Conservation (phyloP, 352 stramenopile genomes). For the Phytophthora ramorum region DNA sequence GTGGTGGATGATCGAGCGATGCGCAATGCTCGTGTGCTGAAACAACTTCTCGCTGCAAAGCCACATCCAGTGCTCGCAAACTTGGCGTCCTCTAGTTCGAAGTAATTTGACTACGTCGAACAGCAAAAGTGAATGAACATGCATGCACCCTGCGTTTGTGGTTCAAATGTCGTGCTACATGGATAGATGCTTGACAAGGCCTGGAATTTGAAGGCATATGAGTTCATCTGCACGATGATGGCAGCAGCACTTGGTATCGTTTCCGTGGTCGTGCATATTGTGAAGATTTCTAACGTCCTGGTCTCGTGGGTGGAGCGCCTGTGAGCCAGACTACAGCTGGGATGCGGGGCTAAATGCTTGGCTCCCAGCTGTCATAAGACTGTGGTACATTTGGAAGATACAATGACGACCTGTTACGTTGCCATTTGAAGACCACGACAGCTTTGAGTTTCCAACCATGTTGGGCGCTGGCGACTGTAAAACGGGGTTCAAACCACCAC, state of each 20-base stretch:
- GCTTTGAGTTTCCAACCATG: conserved; percentile 1
- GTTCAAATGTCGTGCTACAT: background rate
- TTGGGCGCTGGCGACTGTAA: conserved; percentile 10
- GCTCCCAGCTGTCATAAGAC: conserved; percentile 11
- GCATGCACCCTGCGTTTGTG: conserved; percentile 7
- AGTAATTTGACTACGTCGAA: conserved; percentile 6
- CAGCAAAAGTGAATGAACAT: conserved; percentile 11
- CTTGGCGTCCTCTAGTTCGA: conserved; percentile 10
- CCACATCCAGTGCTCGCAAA: conserved; percentile 40
- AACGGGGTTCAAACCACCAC: background rate
- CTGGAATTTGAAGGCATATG: background rate
- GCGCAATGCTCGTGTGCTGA: conserved; percentile 47
- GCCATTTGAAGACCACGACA: background rate
- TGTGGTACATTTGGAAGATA: conserved; percentile 10
- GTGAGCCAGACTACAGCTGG: background rate
- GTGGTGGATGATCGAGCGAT: conserved; percentile 33
- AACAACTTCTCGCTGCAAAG: conserved; percentile 54
- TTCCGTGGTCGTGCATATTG: background rate
- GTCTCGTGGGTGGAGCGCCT: background rate
- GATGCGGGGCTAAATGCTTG: background rate
- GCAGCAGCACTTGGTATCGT: background rate
- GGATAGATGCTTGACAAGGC: background rate
- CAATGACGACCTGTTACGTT: background rate
- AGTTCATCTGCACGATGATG: background rate
- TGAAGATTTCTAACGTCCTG: background rate